phyloP scores from a whole-genome alignment of 345 rosid genomes.

The Brassica napus region Da-Ae NC_063445.1:3409001-3409500 shows the following conservation, averaged over 20 bases:
- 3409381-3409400: constrained; percentile 95
- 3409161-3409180: not conserved
- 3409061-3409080: constrained; percentile 93
- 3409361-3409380: constrained; percentile 87
- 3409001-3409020: not conserved
- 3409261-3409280: constrained; percentile 64
- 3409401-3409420: constrained; percentile 98
- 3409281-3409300: constrained; percentile 97
- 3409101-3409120: constrained; percentile 95
- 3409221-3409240: constrained; percentile 84
- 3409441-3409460: not conserved
- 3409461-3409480: constrained; percentile 41
- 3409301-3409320: constrained; percentile 91
- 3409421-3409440: constrained; percentile 47
- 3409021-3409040: constrained; percentile 13
- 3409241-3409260: constrained; percentile 78
- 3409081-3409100: constrained; percentile 94
- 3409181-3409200: not conserved
- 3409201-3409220: constrained; percentile 20
- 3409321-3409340: constrained; percentile 98
- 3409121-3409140: constrained; percentile 91
- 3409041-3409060: constrained; percentile 76
- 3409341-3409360: constrained; percentile 91
- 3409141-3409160: constrained; percentile 88
- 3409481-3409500: constrained; percentile 95